A percentile compares a stretch with the other conserved stretches of the same genome.
Evolutionary conservation across 2,329 filamentous ascomycete genomes (phyloP).

Genomic region (Fusarium torreyae): DNA sequence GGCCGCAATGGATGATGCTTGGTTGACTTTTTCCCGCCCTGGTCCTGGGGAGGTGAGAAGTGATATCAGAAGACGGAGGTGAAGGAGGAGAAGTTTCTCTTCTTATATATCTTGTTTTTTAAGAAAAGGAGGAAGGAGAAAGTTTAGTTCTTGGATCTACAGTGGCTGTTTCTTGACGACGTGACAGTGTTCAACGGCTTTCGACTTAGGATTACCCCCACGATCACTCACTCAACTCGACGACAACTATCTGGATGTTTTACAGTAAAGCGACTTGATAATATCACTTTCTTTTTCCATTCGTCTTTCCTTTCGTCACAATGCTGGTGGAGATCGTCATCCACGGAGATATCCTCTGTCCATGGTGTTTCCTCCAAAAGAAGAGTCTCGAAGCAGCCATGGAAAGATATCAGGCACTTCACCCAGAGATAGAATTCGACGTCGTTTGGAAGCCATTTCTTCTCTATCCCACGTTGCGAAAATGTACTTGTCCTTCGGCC

Average conservation of each 20-base stretch:
- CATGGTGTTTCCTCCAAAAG: constrained; percentile 67
- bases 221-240: neutral
- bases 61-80: neutral
- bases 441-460: constrained; percentile 65
- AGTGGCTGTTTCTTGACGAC: constrained; percentile 9
- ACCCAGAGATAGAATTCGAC: constrained; percentile 63
- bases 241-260: neutral
- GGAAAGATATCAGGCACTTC: constrained; percentile 54
- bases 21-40: constrained; percentile 20
- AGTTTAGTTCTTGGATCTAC: constrained; percentile 9
- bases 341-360: constrained; percentile 66
- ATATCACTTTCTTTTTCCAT: neutral
- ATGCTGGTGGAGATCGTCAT: constrained; percentile 58
- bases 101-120: constrained; percentile 20
- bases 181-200: constrained; percentile 5
- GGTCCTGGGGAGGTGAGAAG: constrained; percentile 8
- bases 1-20: constrained; percentile 14
- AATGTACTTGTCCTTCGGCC: constrained; percentile 37
- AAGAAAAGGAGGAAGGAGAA: neutral
- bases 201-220: neutral
- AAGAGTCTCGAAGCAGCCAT: constrained; percentile 64
- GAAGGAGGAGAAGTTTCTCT: neutral
- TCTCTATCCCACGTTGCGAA: constrained; percentile 56
- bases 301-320: neutral
- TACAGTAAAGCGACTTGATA: neutral